Conservation (phyloP, 169 alveolate species). For the Theileria orientalis region DNA sequence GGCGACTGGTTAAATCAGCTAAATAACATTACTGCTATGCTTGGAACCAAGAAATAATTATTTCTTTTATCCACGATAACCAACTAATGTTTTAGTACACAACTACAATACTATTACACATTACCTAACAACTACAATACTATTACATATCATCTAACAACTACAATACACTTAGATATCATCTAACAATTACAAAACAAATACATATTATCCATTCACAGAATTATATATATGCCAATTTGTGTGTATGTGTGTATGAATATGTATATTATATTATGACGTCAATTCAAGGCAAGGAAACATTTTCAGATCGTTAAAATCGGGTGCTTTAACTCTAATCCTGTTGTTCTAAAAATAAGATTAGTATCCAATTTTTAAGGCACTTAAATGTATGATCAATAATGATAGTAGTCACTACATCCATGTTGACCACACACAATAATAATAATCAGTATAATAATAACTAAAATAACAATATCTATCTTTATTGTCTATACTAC, state of each 20-base stretch:
- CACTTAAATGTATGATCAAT: too few species aligned
- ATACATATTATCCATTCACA: too few species aligned
- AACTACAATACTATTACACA: background rate
- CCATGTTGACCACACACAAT: too few species aligned
- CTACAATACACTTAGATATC: too few species aligned
- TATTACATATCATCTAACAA: background rate
- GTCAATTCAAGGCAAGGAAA: slow-evolving; percentile 6
- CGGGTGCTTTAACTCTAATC: slow-evolving; percentile 14
- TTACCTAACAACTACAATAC: background rate
- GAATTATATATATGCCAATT: too few species aligned
- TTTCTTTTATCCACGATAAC: background rate
- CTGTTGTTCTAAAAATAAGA: background rate
- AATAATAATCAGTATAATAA: too few species aligned
- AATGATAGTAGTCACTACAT: too few species aligned
- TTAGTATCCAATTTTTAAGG: too few species aligned
- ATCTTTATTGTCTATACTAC: too few species aligned
- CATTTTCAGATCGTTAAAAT: background rate
- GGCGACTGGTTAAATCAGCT: slow-evolving; percentile 65
- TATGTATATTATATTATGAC: slow-evolving; percentile 5
- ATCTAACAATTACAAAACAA: too few species aligned
- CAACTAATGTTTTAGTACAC: background rate
- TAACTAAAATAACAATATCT: too few species aligned
- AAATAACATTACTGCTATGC: slow-evolving; percentile 49
- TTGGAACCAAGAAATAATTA: slow-evolving; percentile 27
- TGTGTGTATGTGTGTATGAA: background rate